Percentiles rank a stretch among this genome's conserved stretches.
phyloP scores from a whole-genome alignment of 2,329 filamentous ascomycete genomes.

The Aspergillus hortae region DNA sequence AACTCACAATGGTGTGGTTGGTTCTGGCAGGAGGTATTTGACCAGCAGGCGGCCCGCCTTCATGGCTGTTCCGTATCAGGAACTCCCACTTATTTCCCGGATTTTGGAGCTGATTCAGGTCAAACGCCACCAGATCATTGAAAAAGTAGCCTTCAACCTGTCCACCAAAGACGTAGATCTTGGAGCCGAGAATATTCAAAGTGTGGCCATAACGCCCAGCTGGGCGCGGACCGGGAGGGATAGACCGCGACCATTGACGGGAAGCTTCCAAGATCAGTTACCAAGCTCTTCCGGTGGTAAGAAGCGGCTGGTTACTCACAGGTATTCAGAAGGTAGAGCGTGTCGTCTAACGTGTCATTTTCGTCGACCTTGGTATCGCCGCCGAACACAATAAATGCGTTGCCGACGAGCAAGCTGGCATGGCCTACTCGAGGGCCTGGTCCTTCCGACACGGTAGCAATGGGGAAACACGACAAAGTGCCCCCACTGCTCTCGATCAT shows the following conservation, averaged over 20 bases:
- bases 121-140: constrained; percentile 93
- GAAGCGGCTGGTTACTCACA: constrained; percentile 61
- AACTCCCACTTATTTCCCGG: constrained; percentile 92
- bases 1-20: constrained; percentile 90
- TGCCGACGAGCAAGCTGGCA: constrained; percentile 88
- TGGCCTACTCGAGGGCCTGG: constrained; percentile 94
- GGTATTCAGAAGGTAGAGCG: constrained; percentile 92
- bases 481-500: constrained; percentile 84
- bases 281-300: not conserved
- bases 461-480: constrained; percentile 84
- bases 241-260: constrained; percentile 92
- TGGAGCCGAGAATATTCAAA: constrained; percentile 91
- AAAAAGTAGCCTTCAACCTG: constrained; percentile 98
- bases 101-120: constrained; percentile 89
- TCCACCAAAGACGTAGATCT: constrained; percentile 95
- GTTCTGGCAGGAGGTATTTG: constrained; percentile 83
- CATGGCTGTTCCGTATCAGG: constrained; percentile 70
- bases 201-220: constrained; percentile 94
- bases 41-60: constrained; percentile 53
- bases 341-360: constrained; percentile 86
- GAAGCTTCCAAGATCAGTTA: constrained; percentile 62
- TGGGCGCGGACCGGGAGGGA: constrained; percentile 80
- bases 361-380: constrained; percentile 98
- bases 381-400: constrained; percentile 98
- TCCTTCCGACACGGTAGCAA: constrained; percentile 87